Conservation (phyloP, 441 rosid species). For the Populus hybrid region DNA sequence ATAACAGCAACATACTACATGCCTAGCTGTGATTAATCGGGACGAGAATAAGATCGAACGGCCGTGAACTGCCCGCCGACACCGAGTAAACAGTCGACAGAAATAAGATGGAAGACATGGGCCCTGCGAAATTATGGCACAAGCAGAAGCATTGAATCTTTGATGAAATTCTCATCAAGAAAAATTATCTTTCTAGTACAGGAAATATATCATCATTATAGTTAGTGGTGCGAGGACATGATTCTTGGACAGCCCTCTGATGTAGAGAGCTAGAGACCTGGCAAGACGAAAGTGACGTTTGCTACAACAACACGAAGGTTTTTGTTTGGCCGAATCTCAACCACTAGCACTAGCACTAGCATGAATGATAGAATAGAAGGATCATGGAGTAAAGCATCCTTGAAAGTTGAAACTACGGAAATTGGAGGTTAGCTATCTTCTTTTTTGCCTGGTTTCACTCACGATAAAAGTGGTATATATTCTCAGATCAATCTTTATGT, state of each 20-base stretch:
- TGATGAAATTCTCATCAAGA: background rate
- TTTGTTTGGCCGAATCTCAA: constrained; percentile 19
- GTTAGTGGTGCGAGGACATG: constrained; percentile 24
- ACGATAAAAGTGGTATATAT: background rate
- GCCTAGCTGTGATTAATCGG: background rate
- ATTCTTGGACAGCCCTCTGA: constrained; percentile 13
- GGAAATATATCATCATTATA: constrained; percentile 17
- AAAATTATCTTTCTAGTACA: background rate
- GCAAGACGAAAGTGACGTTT: background rate
- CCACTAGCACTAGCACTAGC: constrained; percentile 21
- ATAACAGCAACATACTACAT: background rate
- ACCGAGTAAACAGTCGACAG: background rate
- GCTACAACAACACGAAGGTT: background rate
- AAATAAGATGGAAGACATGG: background rate
- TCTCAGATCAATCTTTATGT: background rate
- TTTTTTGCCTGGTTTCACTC: too few relatives aligned
- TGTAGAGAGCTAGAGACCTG: background rate
- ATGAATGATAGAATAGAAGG: background rate
- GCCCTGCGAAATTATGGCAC: background rate
- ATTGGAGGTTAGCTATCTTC: background rate
- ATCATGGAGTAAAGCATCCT: background rate
- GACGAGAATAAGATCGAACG: background rate
- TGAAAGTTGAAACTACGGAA: background rate
- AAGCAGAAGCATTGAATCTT: background rate
- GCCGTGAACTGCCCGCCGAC: background rate